Evolutionary conservation across 805 yeast species (phyloP).

Genomic region (Candida silvatica): DNA sequence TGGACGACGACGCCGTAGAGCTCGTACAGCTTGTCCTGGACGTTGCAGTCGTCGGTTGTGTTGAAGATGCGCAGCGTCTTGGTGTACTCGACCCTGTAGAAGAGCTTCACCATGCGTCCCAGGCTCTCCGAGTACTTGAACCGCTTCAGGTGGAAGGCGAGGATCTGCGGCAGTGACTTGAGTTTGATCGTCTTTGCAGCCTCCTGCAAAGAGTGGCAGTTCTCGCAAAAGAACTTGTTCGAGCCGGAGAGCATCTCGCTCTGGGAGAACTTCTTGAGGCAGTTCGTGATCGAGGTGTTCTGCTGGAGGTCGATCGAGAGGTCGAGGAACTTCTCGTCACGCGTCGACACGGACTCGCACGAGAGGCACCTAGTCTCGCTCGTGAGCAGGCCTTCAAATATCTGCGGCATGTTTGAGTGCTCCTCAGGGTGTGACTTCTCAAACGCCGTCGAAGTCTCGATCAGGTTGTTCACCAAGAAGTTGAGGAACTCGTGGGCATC

Average conservation of each 20-base stretch:
- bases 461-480: constrained; percentile 61
- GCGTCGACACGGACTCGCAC: constrained; percentile 73
- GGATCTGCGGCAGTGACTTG: constrained; percentile 64
- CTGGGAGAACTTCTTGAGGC: constrained; percentile 74
- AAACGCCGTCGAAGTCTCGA: constrained; percentile 41
- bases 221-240: constrained; percentile 89
- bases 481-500: constrained; percentile 97
- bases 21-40: constrained; percentile 61
- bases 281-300: constrained; percentile 66
- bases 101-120: constrained; percentile 76
- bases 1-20: constrained; percentile 84
- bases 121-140: constrained; percentile 84
- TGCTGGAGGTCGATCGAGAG: constrained; percentile 77
- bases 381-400: constrained; percentile 80
- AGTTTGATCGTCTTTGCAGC: constrained; percentile 86
- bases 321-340: constrained; percentile 84
- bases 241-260: constrained; percentile 79
- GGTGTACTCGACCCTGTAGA: constrained; percentile 80
- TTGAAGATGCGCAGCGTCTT: constrained; percentile 59
- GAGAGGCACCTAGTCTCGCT: constrained; percentile 85
- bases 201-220: constrained; percentile 84
- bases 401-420: constrained; percentile 37
- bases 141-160: constrained; percentile 82
- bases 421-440: constrained; percentile 7
- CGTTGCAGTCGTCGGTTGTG: constrained; percentile 47